Evolutionary conservation across 345 rosid genomes (phyloP).

Genomic region (Adansonia digitata): DNA sequence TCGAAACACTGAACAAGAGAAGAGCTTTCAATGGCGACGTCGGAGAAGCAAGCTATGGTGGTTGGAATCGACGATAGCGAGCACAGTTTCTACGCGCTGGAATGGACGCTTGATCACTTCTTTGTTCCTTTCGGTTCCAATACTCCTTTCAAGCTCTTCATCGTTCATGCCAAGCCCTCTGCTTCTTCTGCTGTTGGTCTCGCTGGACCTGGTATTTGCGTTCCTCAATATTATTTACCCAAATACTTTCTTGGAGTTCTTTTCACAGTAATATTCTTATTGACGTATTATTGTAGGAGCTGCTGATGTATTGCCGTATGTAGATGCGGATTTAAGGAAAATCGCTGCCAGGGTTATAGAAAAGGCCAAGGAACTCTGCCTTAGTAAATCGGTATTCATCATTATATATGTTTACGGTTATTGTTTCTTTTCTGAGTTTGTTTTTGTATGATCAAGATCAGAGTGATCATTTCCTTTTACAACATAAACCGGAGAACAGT

Average conservation of each 20-base stretch:
- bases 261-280: background rate
- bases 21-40: slow-evolving; percentile 43
- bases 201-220: slow-evolving; percentile 78
- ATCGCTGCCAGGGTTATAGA: slow-evolving; percentile 60
- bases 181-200: slow-evolving; percentile 54
- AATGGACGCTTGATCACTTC: slow-evolving; percentile 84
- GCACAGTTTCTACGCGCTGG: slow-evolving; percentile 69
- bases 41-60: slow-evolving; percentile 52
- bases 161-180: slow-evolving; percentile 78
- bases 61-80: slow-evolving; percentile 68
- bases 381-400: slow-evolving; percentile 46
- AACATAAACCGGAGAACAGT: background rate
- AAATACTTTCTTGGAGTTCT: background rate
- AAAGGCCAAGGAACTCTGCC: slow-evolving; percentile 57
- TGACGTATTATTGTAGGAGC: slow-evolving; percentile 38
- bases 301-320: slow-evolving; percentile 59
- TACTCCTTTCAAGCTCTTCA: slow-evolving; percentile 65
- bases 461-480: background rate
- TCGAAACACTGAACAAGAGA: no score
- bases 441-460: background rate
- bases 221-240: background rate
- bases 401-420: background rate
- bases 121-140: slow-evolving; percentile 47
- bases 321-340: slow-evolving; percentile 76
- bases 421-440: background rate